Base-by-base conservation (phyloP, 2,329 filamentous ascomycete species). In the Huntiella bhutanensis region DNA sequence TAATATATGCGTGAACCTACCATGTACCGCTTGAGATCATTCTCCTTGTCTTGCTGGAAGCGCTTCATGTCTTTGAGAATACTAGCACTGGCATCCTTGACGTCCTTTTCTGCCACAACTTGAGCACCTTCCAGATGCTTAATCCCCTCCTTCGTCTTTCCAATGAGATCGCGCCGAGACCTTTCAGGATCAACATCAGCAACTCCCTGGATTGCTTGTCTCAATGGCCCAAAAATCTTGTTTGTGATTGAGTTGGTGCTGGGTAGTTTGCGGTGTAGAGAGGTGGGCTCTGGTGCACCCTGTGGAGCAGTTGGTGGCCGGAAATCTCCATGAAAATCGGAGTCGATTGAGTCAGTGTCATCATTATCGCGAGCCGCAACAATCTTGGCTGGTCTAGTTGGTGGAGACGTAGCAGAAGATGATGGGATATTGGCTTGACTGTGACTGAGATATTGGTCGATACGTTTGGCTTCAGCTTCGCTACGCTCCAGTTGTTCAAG, bases 41-140 rank as follows among this genome's bases (percentile, higher is more conserved):
- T 85, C 63, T 98, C 92, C 62, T 98, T 98, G 63, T 96, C 87
- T 49, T 69, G 70, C 62, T 98, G 92, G 63, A 98, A 98, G 51
- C 91, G 71, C 65, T 86, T 85, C 50, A 98, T 66, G 58, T 98
- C 91, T 55, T 82, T 80, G 54, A 98, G 63, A 4, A 96, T 84
- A 45, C 85, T 92, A 2, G 75, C 69, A 57, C 86, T 95, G 6
- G 91, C 91, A 56, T 96, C 85, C 59, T 82, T 87, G 51, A 96
- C 91, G 58, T 98, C 91, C 56, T 85, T 79, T 52, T 87, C 85
- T 4, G 86, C 83, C 4, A 83, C 87, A 32, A 85, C 74, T 49
- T 95, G 73, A 1, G 91, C 91, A 66, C 93, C 85, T 62, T 96
- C 87, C 45, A 98, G 70, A 65, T 95, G 73, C 40, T 64, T 72